Evolutionary conservation across 805 yeast species (phyloP).

Genomic region (Pichia rugopelliculosa): DNA sequence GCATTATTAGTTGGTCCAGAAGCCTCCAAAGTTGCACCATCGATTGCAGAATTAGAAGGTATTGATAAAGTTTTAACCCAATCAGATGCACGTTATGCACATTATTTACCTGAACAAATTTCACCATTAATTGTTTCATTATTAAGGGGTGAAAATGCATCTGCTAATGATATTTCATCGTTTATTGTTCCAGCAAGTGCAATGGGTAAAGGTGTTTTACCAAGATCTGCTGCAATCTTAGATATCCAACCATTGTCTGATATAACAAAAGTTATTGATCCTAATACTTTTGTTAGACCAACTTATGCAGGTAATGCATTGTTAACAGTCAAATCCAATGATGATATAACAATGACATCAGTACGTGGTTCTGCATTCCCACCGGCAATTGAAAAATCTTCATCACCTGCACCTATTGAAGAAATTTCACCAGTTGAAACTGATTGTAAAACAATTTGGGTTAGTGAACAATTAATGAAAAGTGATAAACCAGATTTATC

Average conservation of each 20-base stretch:
- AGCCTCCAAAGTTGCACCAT: slow-evolving; percentile 42
- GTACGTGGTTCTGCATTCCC: slow-evolving; percentile 80
- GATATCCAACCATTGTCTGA: slow-evolving; percentile 88
- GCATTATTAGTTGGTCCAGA: slow-evolving; percentile 67
- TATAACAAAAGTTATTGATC: slow-evolving; percentile 56
- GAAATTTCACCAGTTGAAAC: slow-evolving; percentile 36
- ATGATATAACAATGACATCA: slow-evolving; percentile 61
- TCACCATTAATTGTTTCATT: slow-evolving; percentile 56
- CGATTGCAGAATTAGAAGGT: slow-evolving; percentile 46
- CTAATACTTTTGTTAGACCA: slow-evolving; percentile 80
- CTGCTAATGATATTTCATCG: slow-evolving; percentile 52
- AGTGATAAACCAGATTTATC: slow-evolving; percentile 89
- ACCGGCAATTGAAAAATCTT: slow-evolving; percentile 28
- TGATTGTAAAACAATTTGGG: slow-evolving; percentile 48
- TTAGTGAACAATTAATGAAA: slow-evolving; percentile 64
- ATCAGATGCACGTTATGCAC: slow-evolving; percentile 51
- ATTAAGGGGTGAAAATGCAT: slow-evolving; percentile 27
- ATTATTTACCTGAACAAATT: slow-evolving; percentile 71
- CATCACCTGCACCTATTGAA: slow-evolving; percentile 37
- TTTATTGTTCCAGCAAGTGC: slow-evolving; percentile 79
- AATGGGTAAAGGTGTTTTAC: slow-evolving; percentile 78
- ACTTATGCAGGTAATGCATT: slow-evolving; percentile 94
- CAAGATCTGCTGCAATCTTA: slow-evolving; percentile 77
- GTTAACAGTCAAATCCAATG: slow-evolving; percentile 68
- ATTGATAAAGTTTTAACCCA: slow-evolving; percentile 53